Evolutionary conservation across 2,329 filamentous ascomycete genomes (phyloP), one percentile per base, ranked within the genome.

Genomic region (Cadophora sp.): DNA sequence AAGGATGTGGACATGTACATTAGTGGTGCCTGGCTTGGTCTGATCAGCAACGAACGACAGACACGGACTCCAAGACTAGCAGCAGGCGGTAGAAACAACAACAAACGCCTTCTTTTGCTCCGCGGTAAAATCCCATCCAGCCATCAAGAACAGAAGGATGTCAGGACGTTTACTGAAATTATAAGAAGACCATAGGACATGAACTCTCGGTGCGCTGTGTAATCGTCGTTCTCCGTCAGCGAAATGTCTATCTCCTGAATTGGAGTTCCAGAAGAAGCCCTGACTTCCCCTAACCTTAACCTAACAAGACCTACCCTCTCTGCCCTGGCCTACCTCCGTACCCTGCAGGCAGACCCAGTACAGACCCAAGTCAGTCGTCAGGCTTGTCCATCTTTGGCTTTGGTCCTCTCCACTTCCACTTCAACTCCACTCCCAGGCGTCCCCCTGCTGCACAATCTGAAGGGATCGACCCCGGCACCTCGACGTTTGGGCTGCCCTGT

Each of bases 401-500:
- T 16, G 16, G 12, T 19, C 58, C 34, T 43, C 22, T 29, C 29
- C 9, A 31, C 24, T 29, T 26, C 56, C n/a, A 27, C 37, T 7
- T 22, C 22, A 40, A 46, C 12, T 43, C 58, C 58, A 46, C 34
- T 43, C 19, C 56, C 11, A 59, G 22, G n/a, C n/a, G n/a, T n/a
- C 34, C 24, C 27, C 48, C 48, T 37, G 55, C 55, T 29, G 31
- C 55, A 37, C 2, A 11, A 8, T 12, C 55, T 40, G 55, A 34
- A 37, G 55, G 55, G 55, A 26, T 58, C 55, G 40, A 37, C 51
- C 51, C 51, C 51, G 51, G 51, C 26, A 24, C 34, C 34, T n/a
- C 26, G 50, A 62, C 60, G 60, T 62, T 62, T 62, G 60, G 60
- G 60, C 60, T 62, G 46, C 29, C n/a, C 31, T 43, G 31, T 60